phyloP scores from a whole-genome alignment of 2,329 filamentous ascomycete genomes.

The Fusarium abutilonis region DNA sequence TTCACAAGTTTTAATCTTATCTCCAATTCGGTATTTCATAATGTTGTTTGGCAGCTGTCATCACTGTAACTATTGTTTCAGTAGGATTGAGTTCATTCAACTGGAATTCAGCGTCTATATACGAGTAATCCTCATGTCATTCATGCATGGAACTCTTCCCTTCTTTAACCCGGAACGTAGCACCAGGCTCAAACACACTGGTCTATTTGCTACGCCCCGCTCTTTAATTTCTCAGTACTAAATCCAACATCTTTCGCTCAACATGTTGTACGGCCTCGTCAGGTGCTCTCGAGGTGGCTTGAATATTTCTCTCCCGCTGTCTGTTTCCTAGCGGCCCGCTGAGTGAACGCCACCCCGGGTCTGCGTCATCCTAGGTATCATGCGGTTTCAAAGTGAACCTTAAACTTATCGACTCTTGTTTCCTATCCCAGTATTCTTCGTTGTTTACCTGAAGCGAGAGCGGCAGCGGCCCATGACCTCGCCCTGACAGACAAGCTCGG shows the following conservation, averaged over 20 bases:
- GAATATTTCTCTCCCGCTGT: slow-evolving; percentile 20
- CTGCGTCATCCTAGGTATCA: slow-evolving; percentile 44
- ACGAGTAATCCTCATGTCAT: slow-evolving; percentile 39
- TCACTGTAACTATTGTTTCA: not conserved
- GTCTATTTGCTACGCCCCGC: slow-evolving; percentile 23
- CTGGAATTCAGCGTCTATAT: slow-evolving; percentile 35
- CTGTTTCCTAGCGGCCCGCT: slow-evolving; percentile 6
- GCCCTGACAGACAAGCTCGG: slow-evolving; percentile 97
- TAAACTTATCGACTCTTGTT: slow-evolving; percentile 40
- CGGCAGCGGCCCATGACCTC: slow-evolving; percentile 98
- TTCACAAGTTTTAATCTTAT: too few species aligned
- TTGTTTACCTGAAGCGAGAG: slow-evolving; percentile 77
- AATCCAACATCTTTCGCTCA: slow-evolving; percentile 40
- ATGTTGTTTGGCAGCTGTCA: not conserved
- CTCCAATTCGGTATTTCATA: too few species aligned
- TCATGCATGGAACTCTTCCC: slow-evolving; percentile 36
- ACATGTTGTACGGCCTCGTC: slow-evolving; percentile 26
- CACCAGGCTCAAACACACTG: slow-evolving; percentile 33
- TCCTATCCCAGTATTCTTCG: slow-evolving; percentile 14
- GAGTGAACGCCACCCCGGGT: slow-evolving; percentile 12
- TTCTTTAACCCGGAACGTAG: slow-evolving; percentile 27
- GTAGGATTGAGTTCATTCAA: slow-evolving; percentile 22
- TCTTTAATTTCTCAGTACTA: slow-evolving; percentile 35
- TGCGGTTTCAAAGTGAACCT: slow-evolving; percentile 42
- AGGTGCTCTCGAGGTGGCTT: slow-evolving; percentile 18